Percentiles rank a stretch among this genome's conserved stretches.
Conservation (phyloP, 225 moss, liverwort and hornwort genomes). For the Pseudisothecium myosuroides region DNA sequence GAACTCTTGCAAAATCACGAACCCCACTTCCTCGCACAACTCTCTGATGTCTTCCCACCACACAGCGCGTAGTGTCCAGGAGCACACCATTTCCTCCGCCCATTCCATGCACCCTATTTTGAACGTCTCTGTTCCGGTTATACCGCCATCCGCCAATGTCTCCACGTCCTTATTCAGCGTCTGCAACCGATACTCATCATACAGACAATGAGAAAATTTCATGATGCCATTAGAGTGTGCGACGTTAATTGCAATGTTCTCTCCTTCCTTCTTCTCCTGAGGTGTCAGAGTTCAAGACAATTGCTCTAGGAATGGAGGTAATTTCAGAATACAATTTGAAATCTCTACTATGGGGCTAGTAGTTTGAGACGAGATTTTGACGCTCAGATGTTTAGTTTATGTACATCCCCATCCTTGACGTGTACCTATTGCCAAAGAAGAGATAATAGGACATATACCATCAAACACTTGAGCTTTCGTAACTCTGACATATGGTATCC, state of each 20-base stretch:
- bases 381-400: neutral
- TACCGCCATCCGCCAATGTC: constrained; percentile 26
- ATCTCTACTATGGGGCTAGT: neutral
- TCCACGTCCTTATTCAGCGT: constrained; percentile 22
- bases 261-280: neutral
- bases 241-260: neutral
- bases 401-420: neutral
- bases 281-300: neutral
- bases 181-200: constrained; percentile 2
- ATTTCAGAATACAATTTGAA: neutral
- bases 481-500: neutral
- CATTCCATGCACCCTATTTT: constrained; percentile 27
- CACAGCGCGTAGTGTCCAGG: constrained; percentile 42
- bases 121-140: constrained; percentile 31
- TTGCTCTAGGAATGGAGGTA: neutral
- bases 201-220: neutral
- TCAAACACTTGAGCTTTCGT: neutral
- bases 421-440: neutral
- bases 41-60: constrained; percentile 41
- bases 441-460: neutral
- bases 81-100: constrained; percentile 22
- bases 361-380: neutral
- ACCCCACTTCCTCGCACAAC: constrained; percentile 25
- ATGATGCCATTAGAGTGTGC: neutral
- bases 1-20: constrained; percentile 23